Percentiles rank a stretch among this genome's conserved stretches.
Conservation (phyloP, 2,329 filamentous ascomycete genomes). For the Dactylonectria macrodidyma region DNA sequence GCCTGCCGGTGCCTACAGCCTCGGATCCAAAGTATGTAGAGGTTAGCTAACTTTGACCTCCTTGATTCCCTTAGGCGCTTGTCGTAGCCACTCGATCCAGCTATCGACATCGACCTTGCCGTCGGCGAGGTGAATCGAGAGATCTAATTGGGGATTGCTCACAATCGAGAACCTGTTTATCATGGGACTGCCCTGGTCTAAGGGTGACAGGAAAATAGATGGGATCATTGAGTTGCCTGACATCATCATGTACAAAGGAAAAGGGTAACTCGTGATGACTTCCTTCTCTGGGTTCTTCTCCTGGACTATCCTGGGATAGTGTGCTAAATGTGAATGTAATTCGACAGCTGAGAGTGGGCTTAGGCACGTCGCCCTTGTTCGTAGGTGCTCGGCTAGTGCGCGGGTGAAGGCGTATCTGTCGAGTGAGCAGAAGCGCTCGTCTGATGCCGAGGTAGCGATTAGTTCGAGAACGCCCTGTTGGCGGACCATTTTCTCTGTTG, state of each 20-base stretch:
- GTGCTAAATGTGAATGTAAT: conserved; percentile 66
- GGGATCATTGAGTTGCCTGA: conserved; percentile 68
- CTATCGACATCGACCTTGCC: conserved; percentile 66
- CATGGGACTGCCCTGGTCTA: conserved; percentile 59
- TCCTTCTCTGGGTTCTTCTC: conserved; percentile 65
- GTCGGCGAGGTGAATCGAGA: conserved; percentile 67
- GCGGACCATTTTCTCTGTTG: conserved; percentile 66
- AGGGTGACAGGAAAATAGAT: conserved; percentile 69
- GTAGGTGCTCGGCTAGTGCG: conserved; percentile 65
- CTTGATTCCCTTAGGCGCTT: conserved; percentile 70
- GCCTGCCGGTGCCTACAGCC: too few species aligned
- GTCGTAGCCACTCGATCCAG: conserved; percentile 72
- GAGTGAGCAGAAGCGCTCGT: conserved; percentile 64
- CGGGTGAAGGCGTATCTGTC: conserved; percentile 68
- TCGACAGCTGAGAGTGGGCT: conserved; percentile 66
- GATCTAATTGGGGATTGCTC: conserved; percentile 63
- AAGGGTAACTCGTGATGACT: conserved; percentile 64
- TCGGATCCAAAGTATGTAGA: too few species aligned
- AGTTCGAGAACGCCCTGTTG: conserved; percentile 70
- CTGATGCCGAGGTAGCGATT: conserved; percentile 68
- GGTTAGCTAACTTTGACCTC: conserved; percentile 70
- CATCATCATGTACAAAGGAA: conserved; percentile 70
- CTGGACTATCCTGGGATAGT: conserved; percentile 67
- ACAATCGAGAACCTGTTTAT: conserved; percentile 58
- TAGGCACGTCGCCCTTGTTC: conserved; percentile 61